phyloP scores from a whole-genome alignment of 257 asterid species.

The Nicotiana tomentosiformis region DNA sequence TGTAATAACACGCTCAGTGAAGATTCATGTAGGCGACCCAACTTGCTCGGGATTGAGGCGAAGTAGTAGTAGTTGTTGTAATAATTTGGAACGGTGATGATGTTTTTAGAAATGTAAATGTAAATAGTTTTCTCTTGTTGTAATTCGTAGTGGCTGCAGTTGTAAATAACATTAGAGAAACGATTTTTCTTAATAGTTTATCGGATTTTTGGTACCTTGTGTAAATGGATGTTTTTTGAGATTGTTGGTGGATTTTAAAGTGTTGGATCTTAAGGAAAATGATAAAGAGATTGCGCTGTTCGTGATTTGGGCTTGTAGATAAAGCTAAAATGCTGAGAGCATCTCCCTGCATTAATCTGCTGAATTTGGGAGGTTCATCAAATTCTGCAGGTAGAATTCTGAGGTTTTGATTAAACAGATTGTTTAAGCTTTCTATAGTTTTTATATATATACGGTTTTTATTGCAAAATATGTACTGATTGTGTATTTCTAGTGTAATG shows the following conservation, averaged over 20 bases:
- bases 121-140: background rate
- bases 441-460: background rate
- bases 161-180: background rate
- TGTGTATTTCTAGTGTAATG: constrained; percentile 23
- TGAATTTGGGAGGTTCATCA: constrained; percentile 45
- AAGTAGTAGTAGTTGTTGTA: background rate
- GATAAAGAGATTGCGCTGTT: background rate
- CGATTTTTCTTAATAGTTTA: background rate
- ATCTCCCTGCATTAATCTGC: constrained; percentile 18
- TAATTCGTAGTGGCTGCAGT: background rate
- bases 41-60: background rate
- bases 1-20: background rate
- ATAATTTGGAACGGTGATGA: background rate
- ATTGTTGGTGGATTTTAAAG: background rate
- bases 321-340: constrained; percentile 19
- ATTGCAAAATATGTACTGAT: constrained; percentile 15
- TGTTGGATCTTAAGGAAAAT: background rate
- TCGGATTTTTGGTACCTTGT: background rate
- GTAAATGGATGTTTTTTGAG: constrained; percentile 5
- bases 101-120: background rate
- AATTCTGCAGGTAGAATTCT: constrained; percentile 47
- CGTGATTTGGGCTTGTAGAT: constrained; percentile 14
- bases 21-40: background rate
- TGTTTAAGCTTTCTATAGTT: background rate
- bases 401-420: constrained; percentile 27